Percentiles rank a stretch among this genome's conserved stretches.
Evolutionary conservation across 768 basidiomycete genomes (phyloP).

Genomic region (Ramaria rubella): DNA sequence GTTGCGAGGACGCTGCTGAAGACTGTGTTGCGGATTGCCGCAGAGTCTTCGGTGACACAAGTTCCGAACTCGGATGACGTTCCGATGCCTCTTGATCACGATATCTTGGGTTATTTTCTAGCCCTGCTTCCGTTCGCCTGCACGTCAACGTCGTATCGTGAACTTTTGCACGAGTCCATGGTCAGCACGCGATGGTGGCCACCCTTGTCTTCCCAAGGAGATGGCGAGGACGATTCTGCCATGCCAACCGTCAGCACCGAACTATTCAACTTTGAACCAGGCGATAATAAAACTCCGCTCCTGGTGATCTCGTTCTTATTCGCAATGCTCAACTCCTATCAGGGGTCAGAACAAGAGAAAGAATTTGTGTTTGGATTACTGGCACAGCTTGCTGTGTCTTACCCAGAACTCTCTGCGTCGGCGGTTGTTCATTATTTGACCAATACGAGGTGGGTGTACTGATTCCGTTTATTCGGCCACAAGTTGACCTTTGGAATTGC

Average conservation of each 20-base stretch:
- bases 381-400: slow-evolving; percentile 57
- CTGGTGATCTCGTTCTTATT: slow-evolving; percentile 69
- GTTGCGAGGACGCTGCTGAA: slow-evolving; percentile 56
- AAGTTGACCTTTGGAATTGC: not conserved
- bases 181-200: slow-evolving; percentile 38
- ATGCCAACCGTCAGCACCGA: slow-evolving; percentile 50
- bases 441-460: not conserved
- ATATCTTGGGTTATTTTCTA: slow-evolving; percentile 73
- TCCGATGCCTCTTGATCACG: slow-evolving; percentile 42
- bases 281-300: slow-evolving; percentile 57
- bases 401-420: slow-evolving; percentile 67
- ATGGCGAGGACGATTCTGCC: slow-evolving; percentile 28
- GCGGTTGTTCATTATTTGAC: slow-evolving; percentile 45
- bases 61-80: slow-evolving; percentile 32
- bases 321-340: slow-evolving; percentile 66
- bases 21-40: slow-evolving; percentile 56
- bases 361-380: slow-evolving; percentile 74
- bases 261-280: slow-evolving; percentile 47
- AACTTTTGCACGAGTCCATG: slow-evolving; percentile 57
- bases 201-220: slow-evolving; percentile 29
- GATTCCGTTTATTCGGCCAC: not conserved
- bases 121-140: slow-evolving; percentile 68
- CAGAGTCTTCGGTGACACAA: slow-evolving; percentile 22
- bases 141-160: slow-evolving; percentile 46
- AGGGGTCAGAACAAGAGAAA: slow-evolving; percentile 76